These are phyloP conservation scores for Fusarium penzigii DNA, from an alignment of 2,329 filamentous ascomycete species.

Conservation along the genomic window DNA sequence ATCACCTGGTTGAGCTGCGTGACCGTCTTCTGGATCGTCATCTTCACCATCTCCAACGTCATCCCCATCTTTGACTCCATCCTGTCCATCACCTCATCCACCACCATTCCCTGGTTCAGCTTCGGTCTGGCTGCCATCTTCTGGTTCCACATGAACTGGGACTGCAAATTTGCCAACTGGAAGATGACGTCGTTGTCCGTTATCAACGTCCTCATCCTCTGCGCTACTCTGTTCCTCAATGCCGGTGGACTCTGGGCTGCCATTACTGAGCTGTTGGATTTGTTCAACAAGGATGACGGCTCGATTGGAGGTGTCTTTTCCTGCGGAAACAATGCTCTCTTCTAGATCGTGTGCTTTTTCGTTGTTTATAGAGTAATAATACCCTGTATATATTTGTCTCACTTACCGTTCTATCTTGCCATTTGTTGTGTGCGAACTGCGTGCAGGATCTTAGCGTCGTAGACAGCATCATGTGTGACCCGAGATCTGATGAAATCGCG, in stretches of 20 bases:
- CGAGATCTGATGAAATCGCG: no score
- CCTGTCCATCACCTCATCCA: slow-evolving; percentile 27
- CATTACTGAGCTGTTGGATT: slow-evolving; percentile 23
- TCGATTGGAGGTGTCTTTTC: slow-evolving; percentile 23
- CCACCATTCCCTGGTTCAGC: slow-evolving; percentile 29
- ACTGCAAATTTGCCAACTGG: slow-evolving; percentile 18
- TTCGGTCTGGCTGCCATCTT: slow-evolving; percentile 27
- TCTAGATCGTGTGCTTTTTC: slow-evolving; percentile 2
- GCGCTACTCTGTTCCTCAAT: slow-evolving; percentile 25
- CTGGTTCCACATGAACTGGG: slow-evolving; percentile 27
- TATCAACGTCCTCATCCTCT: slow-evolving; percentile 22
- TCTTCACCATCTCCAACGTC: slow-evolving; percentile 29
- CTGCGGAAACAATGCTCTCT: slow-evolving; percentile 23
- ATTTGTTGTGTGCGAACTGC: not conserved
- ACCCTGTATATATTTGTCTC: not conserved
- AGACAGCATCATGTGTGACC: no score
- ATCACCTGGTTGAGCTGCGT: slow-evolving; percentile 26
- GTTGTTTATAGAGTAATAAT: not conserved
- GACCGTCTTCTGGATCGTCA: slow-evolving; percentile 24
- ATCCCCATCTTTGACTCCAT: slow-evolving; percentile 33
- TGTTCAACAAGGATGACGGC: slow-evolving; percentile 14
- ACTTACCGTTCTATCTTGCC: not conserved
- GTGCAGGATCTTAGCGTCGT: no score
- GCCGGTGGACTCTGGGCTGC: slow-evolving; percentile 27
- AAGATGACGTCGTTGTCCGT: slow-evolving; percentile 18